Percentiles rank a stretch among this genome's conserved stretches.
Evolutionary conservation across 768 basidiomycete species (phyloP).

Genomic region (Pleurotus ostreatus): DNA sequence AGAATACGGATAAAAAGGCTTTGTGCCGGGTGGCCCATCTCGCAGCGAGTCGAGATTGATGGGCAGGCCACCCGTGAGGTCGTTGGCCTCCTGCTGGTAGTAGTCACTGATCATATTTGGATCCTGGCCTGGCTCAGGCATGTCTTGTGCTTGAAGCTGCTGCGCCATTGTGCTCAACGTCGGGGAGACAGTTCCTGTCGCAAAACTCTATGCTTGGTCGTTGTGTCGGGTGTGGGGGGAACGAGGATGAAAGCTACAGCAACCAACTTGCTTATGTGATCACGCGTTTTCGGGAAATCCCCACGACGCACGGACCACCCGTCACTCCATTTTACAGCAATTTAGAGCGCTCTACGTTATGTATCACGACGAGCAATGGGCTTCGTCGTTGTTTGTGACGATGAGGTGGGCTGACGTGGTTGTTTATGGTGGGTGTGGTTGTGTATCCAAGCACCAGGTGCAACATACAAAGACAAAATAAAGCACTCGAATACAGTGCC

Average conservation of each 20-base stretch:
- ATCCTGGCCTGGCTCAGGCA: conserved; percentile 46
- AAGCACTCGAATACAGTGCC: conserved; percentile 32
- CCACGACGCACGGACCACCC: conserved; percentile 16
- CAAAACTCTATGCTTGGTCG: conserved; percentile 14
- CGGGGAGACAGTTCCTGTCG: conserved; percentile 14
- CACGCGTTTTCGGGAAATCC: conserved; percentile 12
- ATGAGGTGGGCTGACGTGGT: conserved; percentile 31
- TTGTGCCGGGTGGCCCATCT: conserved; percentile 84
- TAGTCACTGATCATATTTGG: conserved; percentile 43
- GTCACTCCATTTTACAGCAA: conserved; percentile 4
- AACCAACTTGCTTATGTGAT: conserved; percentile 10
- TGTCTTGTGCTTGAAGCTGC: conserved; percentile 47
- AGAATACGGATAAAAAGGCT: conserved; percentile 89
- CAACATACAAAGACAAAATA: conserved; percentile 63
- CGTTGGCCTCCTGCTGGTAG: conserved; percentile 64
- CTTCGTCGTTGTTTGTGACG: conserved; percentile 23
- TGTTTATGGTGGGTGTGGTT: conserved; percentile 24
- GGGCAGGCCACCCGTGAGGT: conserved; percentile 79
- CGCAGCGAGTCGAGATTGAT: conserved; percentile 85
- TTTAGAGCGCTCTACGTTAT: conserved; percentile 6
- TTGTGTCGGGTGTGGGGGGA: conserved; percentile 31
- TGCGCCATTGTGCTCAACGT: conserved; percentile 39
- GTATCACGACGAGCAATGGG: background rate
- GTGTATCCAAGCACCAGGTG: conserved; percentile 48
- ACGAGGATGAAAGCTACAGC: conserved; percentile 3